Evolutionary conservation across 495 filamentous ascomycete species (phyloP), one percentile per base, ranked within the genome.

Genomic region (Neurospora sp.): DNA sequence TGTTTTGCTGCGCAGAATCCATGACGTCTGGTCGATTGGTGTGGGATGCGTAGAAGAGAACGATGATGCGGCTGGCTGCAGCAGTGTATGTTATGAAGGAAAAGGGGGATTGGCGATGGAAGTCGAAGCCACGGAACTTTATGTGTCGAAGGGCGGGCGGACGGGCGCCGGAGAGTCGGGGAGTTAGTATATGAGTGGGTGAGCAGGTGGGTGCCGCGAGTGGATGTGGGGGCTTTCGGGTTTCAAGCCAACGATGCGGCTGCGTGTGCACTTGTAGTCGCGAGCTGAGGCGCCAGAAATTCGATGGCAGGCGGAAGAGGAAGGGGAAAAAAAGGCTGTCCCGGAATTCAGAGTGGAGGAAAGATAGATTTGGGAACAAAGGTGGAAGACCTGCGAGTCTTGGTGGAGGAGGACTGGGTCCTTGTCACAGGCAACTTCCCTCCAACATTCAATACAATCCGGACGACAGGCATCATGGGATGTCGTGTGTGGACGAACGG

Each of bases 1-100:
- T 8, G 74, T 74, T 68, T 73, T 48, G 20, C 74, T 75, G 16
- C 53, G 59, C 69, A 71, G 70, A 39, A 59, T 39, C 46, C 69
- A 68, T 37, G 22, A 22, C n/a, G 44, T 59, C 53, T 39, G 37
- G 14, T 18, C 68, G 37, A 27, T 41, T 22, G 68, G n/a, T 38
- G 7, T 42, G 35, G 39, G 9, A 41, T 41, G 68, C 27, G 68
- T 27, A 41, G 37, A n/a, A 69, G 68, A 20, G 48, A 20, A 31
- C 18, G 68, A 10, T 20, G 22, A 7, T 20, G 35, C 35, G 68
- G 68, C 10, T 65, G 27, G 27, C 53, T 65, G 53, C 53, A 65
- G 27, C 53, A 37, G 27, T 35, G 12, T 65, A 65, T 65, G 53
- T 65, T 16, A 9, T 65, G 27, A 9, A 37, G 27, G 27, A 65